phyloP scores from a whole-genome alignment of 176 grass and related monocot species.

The Musa acuminata region DNA sequence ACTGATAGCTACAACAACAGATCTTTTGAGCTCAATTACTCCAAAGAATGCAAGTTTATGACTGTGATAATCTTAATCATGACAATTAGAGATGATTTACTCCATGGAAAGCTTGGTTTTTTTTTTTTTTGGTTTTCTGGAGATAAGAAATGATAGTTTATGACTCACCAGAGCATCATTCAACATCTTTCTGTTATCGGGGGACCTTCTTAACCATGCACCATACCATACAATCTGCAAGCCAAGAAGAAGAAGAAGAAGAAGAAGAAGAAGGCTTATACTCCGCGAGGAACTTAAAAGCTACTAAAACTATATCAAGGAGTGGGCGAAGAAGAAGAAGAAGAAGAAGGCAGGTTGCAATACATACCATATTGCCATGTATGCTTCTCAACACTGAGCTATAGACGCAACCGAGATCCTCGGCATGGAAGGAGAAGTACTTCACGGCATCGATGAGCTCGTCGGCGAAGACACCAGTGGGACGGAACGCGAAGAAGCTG shows the following conservation, averaged over 20 bases:
- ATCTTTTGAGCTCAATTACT: no score
- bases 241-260: background rate
- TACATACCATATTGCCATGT: background rate
- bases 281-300: no score
- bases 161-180: background rate
- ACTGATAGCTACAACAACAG: background rate
- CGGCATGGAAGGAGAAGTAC: conserved; percentile 1
- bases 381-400: background rate
- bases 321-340: background rate
- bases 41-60: no score
- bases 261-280: no score
- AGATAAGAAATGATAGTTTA: no score
- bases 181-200: background rate
- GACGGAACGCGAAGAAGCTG: conserved; percentile 3
- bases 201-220: conserved; percentile 1
- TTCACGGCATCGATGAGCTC: conserved; percentile 1
- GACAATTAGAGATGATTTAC: no score
- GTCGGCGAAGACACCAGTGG: background rate
- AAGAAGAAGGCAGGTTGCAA: background rate
- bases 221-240: background rate
- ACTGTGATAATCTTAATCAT: no score
- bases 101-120: no score
- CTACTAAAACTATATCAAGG: background rate
- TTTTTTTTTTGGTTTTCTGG: no score
- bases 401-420: conserved; percentile 7